Evolutionary conservation across 1,284 basidiomycete species (phyloP), one percentile per base, ranked within the genome.

Genomic region (Apiotrichum siamense): DNA sequence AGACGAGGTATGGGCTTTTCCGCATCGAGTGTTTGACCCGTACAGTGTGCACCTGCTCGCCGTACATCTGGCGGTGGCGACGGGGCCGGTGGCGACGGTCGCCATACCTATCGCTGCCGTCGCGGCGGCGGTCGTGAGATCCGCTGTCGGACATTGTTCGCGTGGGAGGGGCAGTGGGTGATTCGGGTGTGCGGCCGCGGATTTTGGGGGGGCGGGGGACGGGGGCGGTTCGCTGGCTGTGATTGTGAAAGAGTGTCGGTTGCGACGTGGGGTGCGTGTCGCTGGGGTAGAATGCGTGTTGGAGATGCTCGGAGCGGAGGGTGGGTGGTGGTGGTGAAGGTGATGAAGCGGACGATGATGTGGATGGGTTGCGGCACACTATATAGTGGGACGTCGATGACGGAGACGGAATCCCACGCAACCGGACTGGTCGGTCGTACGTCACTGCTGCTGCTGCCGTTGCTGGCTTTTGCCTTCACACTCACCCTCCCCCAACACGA

Each of bases 1-100:
- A 71, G 29, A 68, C 61, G 43, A 70, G 59, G 55, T 73, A 73
- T 7, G 70, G 70, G 42, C 66, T 65, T 50, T 73, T 73, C 33
- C 70, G 58, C 56, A 73, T 56, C 9, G 65, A 61, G 49, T 68
- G 63, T 52, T 67, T 66, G 39, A 54, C 49, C 38, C 18, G 41
- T 38, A 27, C 36, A 13, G 32, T 36, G 25, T 35, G 44, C 24
- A 43, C 21, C 26, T 37, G 23, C 35, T 37, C 35, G 23, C 35
- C 25, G 35, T 35, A n/a, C n/a, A n/a, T n/a, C n/a, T n/a, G 25
- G 44, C 36, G 27, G 24, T 44, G 43, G 41, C 24, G 41, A 27
- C 21, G 39, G 15, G 25, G 41, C 17, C 15, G 26, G 11, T 13
- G 26, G 25, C 39, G 39, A n/a, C 35, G 43, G 17, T 35, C 10